A percentile compares a stretch with the other conserved stretches of the same genome.
phyloP scores from a whole-genome alignment of 768 basidiomycete species.

The Glaciozyma antarctica region DNA sequence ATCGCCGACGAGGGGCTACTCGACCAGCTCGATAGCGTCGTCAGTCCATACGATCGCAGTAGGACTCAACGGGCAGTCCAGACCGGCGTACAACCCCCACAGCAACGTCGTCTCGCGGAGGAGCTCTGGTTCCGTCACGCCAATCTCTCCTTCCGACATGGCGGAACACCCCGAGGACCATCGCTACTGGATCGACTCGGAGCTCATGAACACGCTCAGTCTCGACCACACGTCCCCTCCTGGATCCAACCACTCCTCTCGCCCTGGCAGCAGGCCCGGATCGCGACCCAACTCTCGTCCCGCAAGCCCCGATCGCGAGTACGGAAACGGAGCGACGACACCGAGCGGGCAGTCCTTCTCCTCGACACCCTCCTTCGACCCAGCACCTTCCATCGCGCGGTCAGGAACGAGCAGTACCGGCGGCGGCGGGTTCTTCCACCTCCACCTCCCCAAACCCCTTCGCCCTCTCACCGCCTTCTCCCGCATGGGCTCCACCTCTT shows the following conservation, averaged over 20 bases:
- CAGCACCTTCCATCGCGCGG: constrained; percentile 12
- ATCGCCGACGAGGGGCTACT: constrained; percentile 27
- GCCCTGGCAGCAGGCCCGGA: constrained; percentile 38
- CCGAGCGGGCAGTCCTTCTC: constrained; percentile 1
- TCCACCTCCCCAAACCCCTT: constrained; percentile 34
- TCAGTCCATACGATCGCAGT: neutral
- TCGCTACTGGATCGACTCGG: constrained; percentile 75
- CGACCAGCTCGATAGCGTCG: constrained; percentile 7
- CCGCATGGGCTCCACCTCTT: constrained; percentile 16
- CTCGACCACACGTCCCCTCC: constrained; percentile 37
- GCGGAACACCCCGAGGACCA: constrained; percentile 23
- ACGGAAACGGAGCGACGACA: neutral
- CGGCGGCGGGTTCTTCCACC: constrained; percentile 25
- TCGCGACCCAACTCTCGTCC: constrained; percentile 31
- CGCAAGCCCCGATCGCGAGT: constrained; percentile 6
- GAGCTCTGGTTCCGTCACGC: neutral
- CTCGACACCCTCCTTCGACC: constrained; percentile 1
- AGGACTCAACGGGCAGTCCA: constrained; percentile 19
- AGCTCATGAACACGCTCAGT: constrained; percentile 61
- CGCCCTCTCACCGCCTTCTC: constrained; percentile 31
- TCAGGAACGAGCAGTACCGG: neutral
- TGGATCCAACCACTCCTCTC: constrained; percentile 27
- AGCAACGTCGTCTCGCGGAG: neutral
- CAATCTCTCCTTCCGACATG: constrained; percentile 3
- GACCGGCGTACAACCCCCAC: constrained; percentile 5